phyloP scores from a whole-genome alignment of 805 yeast genomes.

The Yamadazyma paraphyllophila region DNA sequence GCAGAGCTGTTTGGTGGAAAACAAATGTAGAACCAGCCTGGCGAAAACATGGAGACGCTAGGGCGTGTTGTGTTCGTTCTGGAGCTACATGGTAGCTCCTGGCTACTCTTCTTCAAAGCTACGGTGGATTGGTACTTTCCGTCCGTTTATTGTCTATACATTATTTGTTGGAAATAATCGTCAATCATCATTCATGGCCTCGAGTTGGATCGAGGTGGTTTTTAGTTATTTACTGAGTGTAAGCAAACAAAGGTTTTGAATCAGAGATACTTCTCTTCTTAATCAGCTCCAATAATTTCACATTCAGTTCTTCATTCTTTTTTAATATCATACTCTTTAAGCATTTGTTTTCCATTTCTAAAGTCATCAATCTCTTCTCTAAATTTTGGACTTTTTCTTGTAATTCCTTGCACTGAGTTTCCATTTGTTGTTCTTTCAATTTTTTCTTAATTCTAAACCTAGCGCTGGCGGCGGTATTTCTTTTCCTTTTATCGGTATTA shows the following conservation, averaged over 20 bases:
- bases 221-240: conserved; percentile 27
- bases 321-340: conserved; percentile 81
- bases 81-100: no score
- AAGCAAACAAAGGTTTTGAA: conserved; percentile 29
- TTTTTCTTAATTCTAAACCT: conserved; percentile 91
- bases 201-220: conserved; percentile 33
- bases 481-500: conserved; percentile 71
- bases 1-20: no score
- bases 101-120: no score
- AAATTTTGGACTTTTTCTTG: conserved; percentile 62
- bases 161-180: conserved; percentile 22
- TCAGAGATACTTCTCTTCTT: conserved; percentile 45
- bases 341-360: conserved; percentile 91
- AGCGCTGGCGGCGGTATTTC: conserved; percentile 94
- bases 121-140: background rate
- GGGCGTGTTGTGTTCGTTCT: no score
- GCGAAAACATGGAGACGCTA: no score
- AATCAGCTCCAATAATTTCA: conserved; percentile 52
- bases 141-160: conserved; percentile 3
- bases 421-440: conserved; percentile 88
- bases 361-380: conserved; percentile 73
- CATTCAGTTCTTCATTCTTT: conserved; percentile 59
- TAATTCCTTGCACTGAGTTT: conserved; percentile 68
- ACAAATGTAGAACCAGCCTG: no score
- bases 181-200: conserved; percentile 11